These are phyloP conservation scores for Eragrostis tef DNA, from an alignment of 202 grass and related monocot genomes.

Conservation along the genomic window DNA sequence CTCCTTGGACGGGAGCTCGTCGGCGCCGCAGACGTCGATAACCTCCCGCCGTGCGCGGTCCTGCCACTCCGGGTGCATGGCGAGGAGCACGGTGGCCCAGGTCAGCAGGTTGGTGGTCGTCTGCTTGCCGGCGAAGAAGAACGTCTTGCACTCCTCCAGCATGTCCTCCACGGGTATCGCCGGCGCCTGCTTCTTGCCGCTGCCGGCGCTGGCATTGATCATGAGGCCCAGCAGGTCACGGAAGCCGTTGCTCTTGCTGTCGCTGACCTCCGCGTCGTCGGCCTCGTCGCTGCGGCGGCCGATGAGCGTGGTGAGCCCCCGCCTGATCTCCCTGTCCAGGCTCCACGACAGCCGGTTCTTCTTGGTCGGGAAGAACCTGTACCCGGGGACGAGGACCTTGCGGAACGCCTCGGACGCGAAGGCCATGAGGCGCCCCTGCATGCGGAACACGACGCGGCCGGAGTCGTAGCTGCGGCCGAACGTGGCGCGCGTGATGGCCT, in stretches of 20 bases:
- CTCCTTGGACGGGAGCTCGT: constrained; percentile 65
- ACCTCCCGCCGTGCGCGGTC: constrained; percentile 69
- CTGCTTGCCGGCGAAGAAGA: constrained; percentile 99
- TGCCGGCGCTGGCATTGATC: constrained; percentile 55
- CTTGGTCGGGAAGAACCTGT: constrained; percentile 79
- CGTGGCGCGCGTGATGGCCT: constrained; percentile 71
- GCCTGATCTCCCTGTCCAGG: constrained; percentile 76
- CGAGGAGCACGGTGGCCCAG: constrained; percentile 86
- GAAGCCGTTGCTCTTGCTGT: constrained; percentile 30
- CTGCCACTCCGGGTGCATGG: constrained; percentile 95
- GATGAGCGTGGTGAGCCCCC: constrained; percentile 59
- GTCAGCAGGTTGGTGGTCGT: constrained; percentile 89
- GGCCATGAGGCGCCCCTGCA: constrained; percentile 76
- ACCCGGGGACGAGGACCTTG: constrained; percentile 80
- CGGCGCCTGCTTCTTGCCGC: constrained; percentile 10
- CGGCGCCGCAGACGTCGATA: constrained; percentile 65
- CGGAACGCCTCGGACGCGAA: constrained; percentile 80
- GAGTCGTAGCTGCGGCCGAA: constrained; percentile 74
- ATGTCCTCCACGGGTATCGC: constrained; percentile 70
- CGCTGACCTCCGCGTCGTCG: neutral
- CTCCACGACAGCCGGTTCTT: constrained; percentile 72
- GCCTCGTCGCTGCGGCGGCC: constrained; percentile 52
- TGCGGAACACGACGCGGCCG: constrained; percentile 69
- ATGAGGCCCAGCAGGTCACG: constrained; percentile 71
- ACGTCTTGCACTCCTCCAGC: constrained; percentile 98